Evolutionary conservation across 345 rosid genomes (phyloP).

Genomic region (Syzygium oleosum): DNA sequence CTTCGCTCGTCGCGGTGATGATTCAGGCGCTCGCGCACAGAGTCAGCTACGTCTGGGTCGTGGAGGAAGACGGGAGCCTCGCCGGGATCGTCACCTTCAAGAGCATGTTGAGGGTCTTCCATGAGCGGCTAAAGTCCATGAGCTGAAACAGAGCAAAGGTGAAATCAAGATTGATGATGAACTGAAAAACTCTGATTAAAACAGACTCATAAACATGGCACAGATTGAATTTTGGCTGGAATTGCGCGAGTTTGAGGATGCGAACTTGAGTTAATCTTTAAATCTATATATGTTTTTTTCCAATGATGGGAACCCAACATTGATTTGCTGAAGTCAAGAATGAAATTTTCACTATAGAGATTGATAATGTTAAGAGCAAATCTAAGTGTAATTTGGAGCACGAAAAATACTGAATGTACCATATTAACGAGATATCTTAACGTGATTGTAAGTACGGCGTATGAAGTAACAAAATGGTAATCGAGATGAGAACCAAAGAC

Average conservation of each 20-base stretch:
- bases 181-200: not conserved
- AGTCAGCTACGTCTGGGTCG: slow-evolving; percentile 47
- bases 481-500: not conserved
- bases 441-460: not conserved
- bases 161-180: not conserved
- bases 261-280: not conserved
- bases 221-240: not conserved
- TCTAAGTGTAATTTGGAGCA: not conserved
- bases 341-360: not conserved
- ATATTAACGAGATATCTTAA: not conserved
- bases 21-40: slow-evolving; percentile 58
- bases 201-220: not conserved
- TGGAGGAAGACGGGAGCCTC: slow-evolving; percentile 34
- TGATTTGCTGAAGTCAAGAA: not conserved
- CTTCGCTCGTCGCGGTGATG: slow-evolving; percentile 57
- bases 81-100: slow-evolving; percentile 42
- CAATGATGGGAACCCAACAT: not conserved
- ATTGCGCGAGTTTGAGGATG: not conserved
- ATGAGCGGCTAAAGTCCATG: slow-evolving; percentile 22
- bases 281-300: not conserved
- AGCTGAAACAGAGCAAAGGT: not conserved
- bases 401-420: not conserved
- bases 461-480: not conserved
- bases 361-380: not conserved
- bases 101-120: slow-evolving; percentile 42